Percentiles rank a stretch among this genome's conserved stretches.
Evolutionary conservation across 768 basidiomycete species (phyloP).

Genomic region (Brasilioporus rufonigricans): DNA sequence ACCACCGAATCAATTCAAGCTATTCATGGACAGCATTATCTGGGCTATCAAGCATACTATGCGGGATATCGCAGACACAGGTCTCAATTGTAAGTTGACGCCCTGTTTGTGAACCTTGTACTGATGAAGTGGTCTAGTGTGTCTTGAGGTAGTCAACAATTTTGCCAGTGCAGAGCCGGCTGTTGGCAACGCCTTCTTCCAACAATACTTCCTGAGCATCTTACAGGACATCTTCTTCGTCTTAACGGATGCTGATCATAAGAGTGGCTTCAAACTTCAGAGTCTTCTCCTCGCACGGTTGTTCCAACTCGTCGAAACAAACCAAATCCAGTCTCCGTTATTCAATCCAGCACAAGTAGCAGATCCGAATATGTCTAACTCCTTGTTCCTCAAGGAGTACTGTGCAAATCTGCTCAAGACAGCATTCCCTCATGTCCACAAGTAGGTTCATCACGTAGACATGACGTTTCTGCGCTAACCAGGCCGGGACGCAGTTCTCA

Average conservation of each 20-base stretch:
- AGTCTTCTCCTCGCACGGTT: constrained; percentile 88
- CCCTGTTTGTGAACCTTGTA: neutral
- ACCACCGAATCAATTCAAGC: constrained; percentile 91
- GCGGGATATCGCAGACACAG: constrained; percentile 95
- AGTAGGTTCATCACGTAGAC: constrained; percentile 45
- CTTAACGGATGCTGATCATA: constrained; percentile 96
- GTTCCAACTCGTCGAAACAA: constrained; percentile 88
- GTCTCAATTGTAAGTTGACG: constrained; percentile 58
- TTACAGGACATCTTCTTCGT: constrained; percentile 97
- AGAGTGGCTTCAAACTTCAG: constrained; percentile 97
- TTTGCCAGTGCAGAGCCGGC: constrained; percentile 77
- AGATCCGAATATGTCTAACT: constrained; percentile 73
- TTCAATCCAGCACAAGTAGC: constrained; percentile 75
- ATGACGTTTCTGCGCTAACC: constrained; percentile 8
- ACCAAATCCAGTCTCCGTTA: constrained; percentile 76
- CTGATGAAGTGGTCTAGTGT: constrained; percentile 50
- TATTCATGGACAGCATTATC: constrained; percentile 96
- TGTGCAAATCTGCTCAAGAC: constrained; percentile 80
- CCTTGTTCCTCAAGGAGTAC: constrained; percentile 79
- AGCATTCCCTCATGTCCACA: constrained; percentile 91
- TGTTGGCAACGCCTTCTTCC: constrained; percentile 92
- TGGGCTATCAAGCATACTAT: constrained; percentile 99
- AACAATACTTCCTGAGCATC: constrained; percentile 90
- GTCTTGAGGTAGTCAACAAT: constrained; percentile 92
- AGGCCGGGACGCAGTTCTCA: constrained; percentile 49